Percentiles rank a stretch among this genome's conserved stretches.
Conservation (phyloP, 2,329 filamentous ascomycete genomes). For the Colletotrichum sp. region DNA sequence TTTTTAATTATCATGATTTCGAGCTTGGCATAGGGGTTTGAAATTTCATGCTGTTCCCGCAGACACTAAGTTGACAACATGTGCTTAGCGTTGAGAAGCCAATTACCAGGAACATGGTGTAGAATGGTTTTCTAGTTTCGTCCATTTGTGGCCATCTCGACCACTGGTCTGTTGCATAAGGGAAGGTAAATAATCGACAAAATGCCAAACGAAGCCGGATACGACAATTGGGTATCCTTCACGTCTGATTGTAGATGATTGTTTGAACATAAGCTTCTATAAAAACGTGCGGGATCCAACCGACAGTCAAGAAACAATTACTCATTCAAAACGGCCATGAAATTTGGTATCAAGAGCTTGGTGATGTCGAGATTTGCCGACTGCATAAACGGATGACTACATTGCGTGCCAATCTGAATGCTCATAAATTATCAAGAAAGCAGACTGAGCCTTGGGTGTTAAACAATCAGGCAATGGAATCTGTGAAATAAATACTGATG, state of each 20-base stretch:
- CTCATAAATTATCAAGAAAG: not conserved
- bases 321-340: not conserved
- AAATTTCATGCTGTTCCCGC: too few species aligned
- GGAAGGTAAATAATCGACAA: not conserved
- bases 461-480: not conserved
- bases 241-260: not conserved
- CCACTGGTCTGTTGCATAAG: not conserved
- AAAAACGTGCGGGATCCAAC: not conserved
- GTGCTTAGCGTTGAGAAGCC: conserved; percentile 63
- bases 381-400: fast-evolving
- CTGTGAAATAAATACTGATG: too few species aligned
- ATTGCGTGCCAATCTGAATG: not conserved
- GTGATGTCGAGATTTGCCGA: not conserved
- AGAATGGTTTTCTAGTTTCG: not conserved
- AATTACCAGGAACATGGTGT: conserved; percentile 48
- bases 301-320: not conserved
- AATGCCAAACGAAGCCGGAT: not conserved
- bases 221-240: not conserved
- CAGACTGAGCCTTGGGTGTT: not conserved
- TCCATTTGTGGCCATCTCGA: not conserved
- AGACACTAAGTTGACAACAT: conserved; percentile 29
- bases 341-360: not conserved
- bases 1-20: too few species aligned
- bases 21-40: too few species aligned
- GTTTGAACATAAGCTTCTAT: not conserved